A percentile compares a stretch with the other conserved stretches of the same genome.
Conservation (phyloP, 2,329 filamentous ascomycete species). For the Colletotrichum aenigma region DNA sequence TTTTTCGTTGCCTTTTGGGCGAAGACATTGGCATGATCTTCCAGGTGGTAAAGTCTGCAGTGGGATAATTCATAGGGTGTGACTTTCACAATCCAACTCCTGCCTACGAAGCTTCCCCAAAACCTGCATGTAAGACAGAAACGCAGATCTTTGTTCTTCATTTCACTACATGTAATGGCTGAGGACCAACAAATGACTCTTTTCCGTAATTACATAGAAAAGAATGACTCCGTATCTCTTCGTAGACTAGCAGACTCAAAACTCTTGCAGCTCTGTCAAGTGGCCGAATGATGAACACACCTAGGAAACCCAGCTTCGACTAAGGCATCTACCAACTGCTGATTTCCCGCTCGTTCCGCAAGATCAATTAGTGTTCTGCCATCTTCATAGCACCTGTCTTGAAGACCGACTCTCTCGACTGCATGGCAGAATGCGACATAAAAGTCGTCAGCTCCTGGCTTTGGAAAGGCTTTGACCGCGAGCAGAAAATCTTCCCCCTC, state of each 20-base stretch:
- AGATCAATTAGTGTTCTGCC: background rate
- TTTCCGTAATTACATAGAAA: too few species aligned
- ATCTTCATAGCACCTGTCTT: background rate
- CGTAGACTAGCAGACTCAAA: background rate
- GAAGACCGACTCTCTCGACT: background rate
- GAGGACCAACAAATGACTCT: too few species aligned
- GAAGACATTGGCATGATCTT: background rate
- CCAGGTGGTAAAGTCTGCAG: background rate
- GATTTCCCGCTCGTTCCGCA: background rate
- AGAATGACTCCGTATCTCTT: too few species aligned
- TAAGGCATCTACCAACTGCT: background rate
- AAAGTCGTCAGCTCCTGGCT: background rate
- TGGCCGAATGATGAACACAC: too few species aligned
- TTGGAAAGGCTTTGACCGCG: background rate
- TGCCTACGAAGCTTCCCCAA: background rate
- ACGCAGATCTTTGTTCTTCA: background rate
- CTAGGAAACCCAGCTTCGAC: background rate
- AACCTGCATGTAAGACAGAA: background rate
- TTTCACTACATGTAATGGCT: accelerated
- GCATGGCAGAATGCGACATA: background rate
- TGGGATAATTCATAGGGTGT: background rate
- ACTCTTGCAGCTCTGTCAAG: too few species aligned
- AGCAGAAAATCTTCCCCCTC: accelerated
- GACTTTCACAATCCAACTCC: background rate
- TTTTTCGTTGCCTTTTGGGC: background rate